phyloP scores from a whole-genome alignment of 208 protist genomes.

The Trypanosoma avium region DNA sequence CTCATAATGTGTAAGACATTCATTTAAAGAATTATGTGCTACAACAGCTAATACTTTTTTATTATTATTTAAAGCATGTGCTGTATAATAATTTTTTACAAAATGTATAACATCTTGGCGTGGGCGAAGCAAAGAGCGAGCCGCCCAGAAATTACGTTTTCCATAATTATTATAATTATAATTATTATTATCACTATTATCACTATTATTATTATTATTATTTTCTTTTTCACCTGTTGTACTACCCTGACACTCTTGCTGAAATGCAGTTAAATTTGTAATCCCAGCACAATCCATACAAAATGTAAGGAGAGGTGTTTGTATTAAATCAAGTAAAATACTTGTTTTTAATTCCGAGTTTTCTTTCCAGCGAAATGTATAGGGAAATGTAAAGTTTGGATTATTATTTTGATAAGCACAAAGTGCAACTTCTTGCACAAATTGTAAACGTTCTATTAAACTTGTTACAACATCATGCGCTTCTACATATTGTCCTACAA shows the following conservation, averaged over 20 bases:
- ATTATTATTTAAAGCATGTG: neutral
- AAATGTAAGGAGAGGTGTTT: slow-evolving; percentile 46
- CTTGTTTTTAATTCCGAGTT: neutral
- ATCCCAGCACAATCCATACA: slow-evolving; percentile 34
- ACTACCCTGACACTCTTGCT: slow-evolving; percentile 25
- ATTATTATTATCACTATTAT: too few species aligned
- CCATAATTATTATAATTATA: slow-evolving; percentile 41
- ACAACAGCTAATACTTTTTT: slow-evolving; percentile 35
- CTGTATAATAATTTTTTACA: slow-evolving; percentile 31
- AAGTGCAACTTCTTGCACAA: slow-evolving; percentile 25
- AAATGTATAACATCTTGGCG: slow-evolving; percentile 23
- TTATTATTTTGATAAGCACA: slow-evolving; percentile 44
- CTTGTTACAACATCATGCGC: neutral
- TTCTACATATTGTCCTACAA: neutral
- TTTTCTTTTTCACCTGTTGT: neutral
- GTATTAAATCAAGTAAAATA: slow-evolving; percentile 36
- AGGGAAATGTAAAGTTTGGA: slow-evolving; percentile 13
- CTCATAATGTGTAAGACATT: slow-evolving; percentile 21
- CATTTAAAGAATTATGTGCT: slow-evolving; percentile 24
- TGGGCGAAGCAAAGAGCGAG: slow-evolving; percentile 47
- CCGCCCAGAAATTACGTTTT: slow-evolving; percentile 43
- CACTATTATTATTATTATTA: too few species aligned
- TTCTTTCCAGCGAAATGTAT: slow-evolving; percentile 11
- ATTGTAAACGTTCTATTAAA: slow-evolving; percentile 6
- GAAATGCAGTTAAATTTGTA: slow-evolving; percentile 18